Conservation (phyloP, 2,329 filamentous ascomycete genomes). For the Trichoderma breve region DNA sequence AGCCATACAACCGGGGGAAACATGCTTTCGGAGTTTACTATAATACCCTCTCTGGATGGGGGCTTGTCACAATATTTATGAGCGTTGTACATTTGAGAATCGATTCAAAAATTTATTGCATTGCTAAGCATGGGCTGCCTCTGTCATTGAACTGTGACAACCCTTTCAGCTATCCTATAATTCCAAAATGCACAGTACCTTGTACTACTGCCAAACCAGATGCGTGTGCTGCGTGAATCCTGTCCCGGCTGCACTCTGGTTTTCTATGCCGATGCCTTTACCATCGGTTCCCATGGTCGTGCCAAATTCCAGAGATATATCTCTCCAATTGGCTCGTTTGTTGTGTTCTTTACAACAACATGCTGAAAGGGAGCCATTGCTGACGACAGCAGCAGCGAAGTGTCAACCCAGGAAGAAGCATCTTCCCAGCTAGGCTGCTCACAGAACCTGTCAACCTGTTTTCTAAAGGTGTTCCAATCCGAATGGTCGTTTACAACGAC, state of each 20-base stretch:
- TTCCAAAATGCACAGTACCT: neutral
- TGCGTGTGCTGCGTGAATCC: neutral
- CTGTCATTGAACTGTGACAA: neutral
- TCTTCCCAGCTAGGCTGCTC: conserved; percentile 30
- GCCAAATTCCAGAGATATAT: conserved; percentile 43
- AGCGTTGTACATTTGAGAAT: conserved; percentile 18
- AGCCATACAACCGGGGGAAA: neutral
- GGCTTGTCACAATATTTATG: conserved; percentile 16
- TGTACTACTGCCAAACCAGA: neutral
- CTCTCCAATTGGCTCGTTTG: conserved; percentile 34
- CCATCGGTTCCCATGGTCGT: conserved; percentile 44
- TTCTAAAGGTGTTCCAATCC: conserved; percentile 34
- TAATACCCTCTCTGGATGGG: conserved; percentile 10
- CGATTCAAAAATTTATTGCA: conserved; percentile 1
- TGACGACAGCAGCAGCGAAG: conserved; percentile 21
- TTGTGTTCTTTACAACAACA: conserved; percentile 38
- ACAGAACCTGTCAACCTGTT: conserved; percentile 36
- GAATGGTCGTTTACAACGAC: conserved; percentile 39
- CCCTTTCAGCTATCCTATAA: no score
- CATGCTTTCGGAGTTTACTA: conserved; percentile 15
- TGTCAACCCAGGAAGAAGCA: conserved; percentile 30
- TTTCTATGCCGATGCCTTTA: conserved; percentile 37
- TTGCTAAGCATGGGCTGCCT: neutral
- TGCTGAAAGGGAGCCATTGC: conserved; percentile 32
- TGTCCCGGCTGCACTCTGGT: neutral